A percentile compares a stretch with the other conserved stretches of the same genome.
Evolutionary conservation across 768 basidiomycete species (phyloP).

Genomic region (Mycena amicta): DNA sequence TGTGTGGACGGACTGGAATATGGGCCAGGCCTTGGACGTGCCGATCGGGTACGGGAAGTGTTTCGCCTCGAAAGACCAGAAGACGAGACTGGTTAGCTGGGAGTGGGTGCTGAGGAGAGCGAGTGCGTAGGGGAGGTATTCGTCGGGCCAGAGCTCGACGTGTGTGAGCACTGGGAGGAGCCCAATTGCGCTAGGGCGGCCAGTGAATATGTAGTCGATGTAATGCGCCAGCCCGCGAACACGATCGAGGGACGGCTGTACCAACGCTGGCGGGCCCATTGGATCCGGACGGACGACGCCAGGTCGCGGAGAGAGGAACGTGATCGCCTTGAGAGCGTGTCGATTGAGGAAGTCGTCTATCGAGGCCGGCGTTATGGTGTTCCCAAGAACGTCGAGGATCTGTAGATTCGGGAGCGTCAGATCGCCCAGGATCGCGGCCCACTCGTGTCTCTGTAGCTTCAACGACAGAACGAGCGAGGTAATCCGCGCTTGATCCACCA

Average conservation of each 20-base stretch:
- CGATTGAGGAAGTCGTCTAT: background rate
- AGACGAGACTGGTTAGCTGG: background rate
- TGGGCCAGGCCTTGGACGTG: conserved; percentile 1
- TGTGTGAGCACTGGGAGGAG: background rate
- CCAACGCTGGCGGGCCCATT: background rate
- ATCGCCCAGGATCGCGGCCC: background rate
- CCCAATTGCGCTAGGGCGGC: too few relatives aligned
- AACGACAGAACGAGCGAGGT: conserved; percentile 12
- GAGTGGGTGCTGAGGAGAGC: background rate
- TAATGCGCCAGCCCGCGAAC: background rate
- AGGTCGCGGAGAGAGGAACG: background rate
- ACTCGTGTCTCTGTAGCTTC: conserved; percentile 7
- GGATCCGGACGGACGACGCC: background rate
- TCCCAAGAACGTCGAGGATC: background rate
- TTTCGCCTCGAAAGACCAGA: background rate
- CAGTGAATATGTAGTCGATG: background rate
- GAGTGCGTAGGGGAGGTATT: background rate
- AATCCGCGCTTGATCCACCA: conserved; percentile 1
- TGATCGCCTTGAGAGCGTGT: background rate
- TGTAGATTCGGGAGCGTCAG: background rate
- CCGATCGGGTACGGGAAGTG: too few relatives aligned
- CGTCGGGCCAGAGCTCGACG: background rate
- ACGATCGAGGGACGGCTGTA: background rate
- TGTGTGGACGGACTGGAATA: background rate
- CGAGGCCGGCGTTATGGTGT: background rate